Evolutionary conservation across 495 filamentous ascomycete genomes (phyloP).

Genomic region (Penicillium pulvis): DNA sequence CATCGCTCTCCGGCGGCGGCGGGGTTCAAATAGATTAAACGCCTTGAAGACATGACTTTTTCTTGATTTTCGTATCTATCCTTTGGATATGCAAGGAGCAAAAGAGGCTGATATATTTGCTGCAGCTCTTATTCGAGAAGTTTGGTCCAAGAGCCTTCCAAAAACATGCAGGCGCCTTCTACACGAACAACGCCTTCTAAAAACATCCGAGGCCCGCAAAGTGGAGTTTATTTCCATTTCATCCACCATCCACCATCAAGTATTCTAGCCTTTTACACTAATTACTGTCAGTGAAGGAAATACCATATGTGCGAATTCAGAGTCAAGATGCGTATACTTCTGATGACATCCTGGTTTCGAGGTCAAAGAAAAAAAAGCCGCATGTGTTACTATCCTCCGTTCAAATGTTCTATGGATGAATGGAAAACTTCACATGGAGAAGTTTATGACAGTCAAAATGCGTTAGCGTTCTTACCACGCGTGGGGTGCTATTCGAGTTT

Average conservation of each 20-base stretch:
- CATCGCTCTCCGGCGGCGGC: conserved; percentile 24
- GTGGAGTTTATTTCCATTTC: not conserved
- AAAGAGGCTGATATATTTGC: not conserved
- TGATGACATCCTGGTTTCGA: no score
- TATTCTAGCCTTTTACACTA: not conserved
- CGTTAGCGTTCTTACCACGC: no score
- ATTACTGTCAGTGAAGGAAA: not conserved
- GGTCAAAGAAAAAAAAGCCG: no score
- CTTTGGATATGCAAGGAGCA: not conserved
- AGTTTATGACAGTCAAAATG: no score
- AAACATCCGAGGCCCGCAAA: not conserved
- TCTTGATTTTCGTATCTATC: not conserved
- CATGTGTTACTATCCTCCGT: no score
- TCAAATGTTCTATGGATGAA: no score
- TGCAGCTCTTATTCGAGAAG: not conserved
- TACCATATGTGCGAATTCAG: not conserved
- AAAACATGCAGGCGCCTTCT: not conserved
- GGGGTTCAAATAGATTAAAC: conserved; percentile 36
- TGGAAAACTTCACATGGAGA: no score
- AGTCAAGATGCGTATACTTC: no score
- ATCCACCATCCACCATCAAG: not conserved
- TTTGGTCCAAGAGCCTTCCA: not conserved
- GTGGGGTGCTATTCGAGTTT: no score
- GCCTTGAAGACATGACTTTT: conserved; percentile 21
- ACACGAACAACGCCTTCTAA: not conserved